Base-by-base conservation (phyloP, 192 early-diverging fungal species). In the Coemansia sp. region DNA sequence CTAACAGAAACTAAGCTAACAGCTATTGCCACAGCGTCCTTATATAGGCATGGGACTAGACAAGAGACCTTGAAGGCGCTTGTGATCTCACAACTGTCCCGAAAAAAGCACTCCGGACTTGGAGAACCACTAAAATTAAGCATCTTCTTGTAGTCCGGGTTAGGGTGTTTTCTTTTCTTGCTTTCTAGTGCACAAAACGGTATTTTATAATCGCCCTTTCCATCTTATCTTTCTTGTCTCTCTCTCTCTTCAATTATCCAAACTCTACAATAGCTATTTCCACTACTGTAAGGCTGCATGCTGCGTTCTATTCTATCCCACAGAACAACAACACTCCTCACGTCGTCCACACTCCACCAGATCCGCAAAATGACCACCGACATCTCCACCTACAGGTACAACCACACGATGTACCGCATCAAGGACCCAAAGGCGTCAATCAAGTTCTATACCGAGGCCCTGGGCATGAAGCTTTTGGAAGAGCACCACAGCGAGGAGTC, bases 321-420 rank as follows among this genome's bases (percentile, higher is more conserved):
- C 40, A 53, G 23, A 40, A 41, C 16, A 11, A 9, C 57, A 61
- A 3, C 26, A 26, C 26, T 0, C 3, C 39, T 61, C 52, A 13
- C 56, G 1, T 38, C 21, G 26, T 38, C 54, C 13, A 38, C 54
- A 0, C 54, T 66, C 13, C 69, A 66, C 19, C 68, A 63, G 47
- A 21, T 73, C 41, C 58, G 63, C 61, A 83, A 72, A 52, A 77
- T 74, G 74, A 64, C 80, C 42, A 83, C 80, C 45, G 75, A 83
- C 63, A 53, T 77, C 26, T 68, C 80, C 13, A 83, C 65, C 39
- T 83, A 83, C 65, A 54, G 80, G 62, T 76, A 86, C 84, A 94
- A 94, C 85, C 93, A 94, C 82, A 92, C 91, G 19, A 94, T 93
- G 92, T 88, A 90, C 82, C 86, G 92, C 74, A 86, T 93, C 66